These are phyloP conservation scores for Fusarium foetens DNA, from an alignment of 2,329 filamentous ascomycete species.

Conservation along the genomic window DNA sequence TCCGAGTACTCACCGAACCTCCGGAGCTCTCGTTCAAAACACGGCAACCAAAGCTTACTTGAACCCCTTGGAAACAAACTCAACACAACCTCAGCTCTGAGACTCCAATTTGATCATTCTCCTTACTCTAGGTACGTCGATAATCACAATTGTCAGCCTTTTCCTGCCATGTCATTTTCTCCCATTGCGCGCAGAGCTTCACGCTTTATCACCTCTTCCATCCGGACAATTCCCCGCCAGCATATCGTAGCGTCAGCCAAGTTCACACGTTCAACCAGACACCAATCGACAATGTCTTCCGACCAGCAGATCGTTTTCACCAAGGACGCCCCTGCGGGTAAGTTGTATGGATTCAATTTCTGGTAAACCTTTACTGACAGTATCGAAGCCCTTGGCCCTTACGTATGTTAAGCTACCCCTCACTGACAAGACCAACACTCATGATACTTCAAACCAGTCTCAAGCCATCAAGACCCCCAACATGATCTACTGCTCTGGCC, in stretches of 20 bases:
- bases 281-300: constrained; percentile 57
- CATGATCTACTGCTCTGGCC: constrained; percentile 74
- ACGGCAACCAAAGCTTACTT: constrained; percentile 20
- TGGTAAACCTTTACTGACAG: constrained; percentile 13
- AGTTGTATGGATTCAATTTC: constrained; percentile 44
- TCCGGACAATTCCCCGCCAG: constrained; percentile 29
- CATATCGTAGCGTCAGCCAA: constrained; percentile 27
- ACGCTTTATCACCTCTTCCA: constrained; percentile 32
- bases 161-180: constrained; percentile 38
- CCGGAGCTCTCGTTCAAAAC: constrained; percentile 27
- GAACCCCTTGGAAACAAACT: constrained; percentile 8
- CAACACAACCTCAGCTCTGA: constrained; percentile 9
- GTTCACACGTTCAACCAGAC: constrained; percentile 49
- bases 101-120: not conserved
- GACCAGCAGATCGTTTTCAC: constrained; percentile 64
- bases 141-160: not conserved
- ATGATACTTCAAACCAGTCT: constrained; percentile 56
- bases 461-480: constrained; percentile 73
- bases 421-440: constrained; percentile 21
- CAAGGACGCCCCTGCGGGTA: constrained; percentile 68
- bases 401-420: constrained; percentile 59
- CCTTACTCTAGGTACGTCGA: constrained; percentile 30
- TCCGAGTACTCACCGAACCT: constrained; percentile 28
- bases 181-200: constrained; percentile 38
- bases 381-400: constrained; percentile 67